These are phyloP conservation scores for Discostella stelligera DNA, from an alignment of 352 stramenopile species.

Conservation along the genomic window DNA sequence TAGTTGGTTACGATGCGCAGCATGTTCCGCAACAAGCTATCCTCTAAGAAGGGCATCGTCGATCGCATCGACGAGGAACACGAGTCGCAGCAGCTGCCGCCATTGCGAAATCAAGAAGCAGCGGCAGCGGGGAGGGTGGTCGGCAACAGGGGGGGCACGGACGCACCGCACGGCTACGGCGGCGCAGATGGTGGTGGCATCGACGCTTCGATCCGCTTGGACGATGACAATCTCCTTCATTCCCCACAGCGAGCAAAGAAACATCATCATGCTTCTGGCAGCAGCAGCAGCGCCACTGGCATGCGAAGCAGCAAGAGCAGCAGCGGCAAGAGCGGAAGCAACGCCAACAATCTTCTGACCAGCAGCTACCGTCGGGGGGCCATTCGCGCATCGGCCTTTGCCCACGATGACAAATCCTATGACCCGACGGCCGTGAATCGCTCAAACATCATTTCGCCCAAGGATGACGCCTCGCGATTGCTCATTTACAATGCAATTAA, in stretches of 20 bases:
- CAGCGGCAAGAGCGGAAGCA: not conserved
- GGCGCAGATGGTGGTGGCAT: not conserved
- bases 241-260: not conserved
- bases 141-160: not conserved
- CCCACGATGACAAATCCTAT: constrained; percentile 2
- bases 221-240: too few relatives aligned
- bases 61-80: not conserved
- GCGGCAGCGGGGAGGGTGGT: not conserved
- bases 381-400: constrained; percentile 1
- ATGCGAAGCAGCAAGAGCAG: not conserved
- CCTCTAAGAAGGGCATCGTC: not conserved
- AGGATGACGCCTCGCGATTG: not conserved
- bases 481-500: constrained; percentile 4
- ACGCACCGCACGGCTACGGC: too few relatives aligned
- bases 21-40: not conserved
- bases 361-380: not conserved
- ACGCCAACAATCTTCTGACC: not conserved
- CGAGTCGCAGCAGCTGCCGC: not conserved
- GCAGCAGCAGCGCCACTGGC: not conserved
- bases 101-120: too few relatives aligned
- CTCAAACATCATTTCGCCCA: not conserved
- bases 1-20: not conserved
- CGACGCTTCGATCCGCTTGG: not conserved
- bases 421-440: not conserved
- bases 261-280: not conserved